phyloP scores from a whole-genome alignment of 441 rosid genomes.

The Euphorbia celastroides region DNA sequence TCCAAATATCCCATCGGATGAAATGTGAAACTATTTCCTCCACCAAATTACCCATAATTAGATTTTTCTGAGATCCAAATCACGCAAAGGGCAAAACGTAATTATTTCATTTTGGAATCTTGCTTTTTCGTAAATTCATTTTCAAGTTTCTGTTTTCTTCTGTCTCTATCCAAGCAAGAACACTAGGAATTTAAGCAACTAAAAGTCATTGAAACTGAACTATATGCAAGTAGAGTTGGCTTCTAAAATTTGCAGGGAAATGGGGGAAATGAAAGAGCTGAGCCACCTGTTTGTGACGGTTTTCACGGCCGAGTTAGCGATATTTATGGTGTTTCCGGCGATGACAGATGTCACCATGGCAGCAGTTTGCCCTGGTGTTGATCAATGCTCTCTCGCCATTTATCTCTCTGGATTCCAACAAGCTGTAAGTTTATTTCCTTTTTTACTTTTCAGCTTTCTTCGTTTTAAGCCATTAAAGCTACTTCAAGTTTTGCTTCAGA shows the following conservation, averaged over 20 bases:
- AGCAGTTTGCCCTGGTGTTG: slow-evolving; percentile 67
- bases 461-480: no score
- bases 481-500: no score
- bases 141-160: no score
- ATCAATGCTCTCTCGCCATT: slow-evolving; percentile 81
- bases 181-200: background rate
- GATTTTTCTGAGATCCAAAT: no score
- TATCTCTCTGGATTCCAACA: slow-evolving; percentile 80
- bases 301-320: slow-evolving; percentile 41
- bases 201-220: no score
- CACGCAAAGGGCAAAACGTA: background rate
- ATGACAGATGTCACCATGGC: slow-evolving; percentile 74
- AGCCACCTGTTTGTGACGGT: slow-evolving; percentile 56
- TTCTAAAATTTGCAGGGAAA: slow-evolving; percentile 11
- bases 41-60: background rate
- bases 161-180: background rate
- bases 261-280: slow-evolving; percentile 33
- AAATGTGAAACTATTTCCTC: background rate
- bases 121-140: no score
- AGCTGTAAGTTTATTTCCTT: slow-evolving; percentile 39
- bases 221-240: no score
- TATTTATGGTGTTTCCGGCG: slow-evolving; percentile 46
- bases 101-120: background rate
- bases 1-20: background rate
- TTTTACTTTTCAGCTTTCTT: no score